These are phyloP conservation scores for Schizophyllum commune DNA, from an alignment of 1,284 basidiomycete species.

Conservation along the genomic window DNA sequence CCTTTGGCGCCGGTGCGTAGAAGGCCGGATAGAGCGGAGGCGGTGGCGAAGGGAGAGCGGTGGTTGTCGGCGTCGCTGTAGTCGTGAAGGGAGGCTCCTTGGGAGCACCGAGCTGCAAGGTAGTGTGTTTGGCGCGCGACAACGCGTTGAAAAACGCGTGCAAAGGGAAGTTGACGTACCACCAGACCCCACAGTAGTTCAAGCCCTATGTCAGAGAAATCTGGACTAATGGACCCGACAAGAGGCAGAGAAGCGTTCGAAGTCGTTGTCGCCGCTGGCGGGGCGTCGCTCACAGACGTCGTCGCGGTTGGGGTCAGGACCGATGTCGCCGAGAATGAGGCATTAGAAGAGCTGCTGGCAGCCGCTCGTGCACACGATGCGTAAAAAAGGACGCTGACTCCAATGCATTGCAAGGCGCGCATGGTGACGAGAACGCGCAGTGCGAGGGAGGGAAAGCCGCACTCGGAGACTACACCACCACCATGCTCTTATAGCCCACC, in stretches of 20 bases:
- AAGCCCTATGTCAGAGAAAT: constrained; percentile 30
- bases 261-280: not conserved
- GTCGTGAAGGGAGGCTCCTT: constrained; percentile 38
- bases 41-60: constrained; percentile 32
- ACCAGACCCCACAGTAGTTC: constrained; percentile 29
- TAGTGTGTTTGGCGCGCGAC: not conserved
- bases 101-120: constrained; percentile 34
- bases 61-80: constrained; percentile 27
- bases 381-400: no score
- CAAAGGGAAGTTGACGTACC: not conserved
- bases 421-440: no score
- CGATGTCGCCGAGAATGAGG: no score
- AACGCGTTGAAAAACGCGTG: no score
- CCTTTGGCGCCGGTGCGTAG: constrained; percentile 32
- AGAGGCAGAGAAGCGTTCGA: constrained; percentile 21
- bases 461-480: no score
- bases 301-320: no score
- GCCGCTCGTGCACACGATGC: no score
- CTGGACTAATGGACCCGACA: constrained; percentile 29
- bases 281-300: not conserved
- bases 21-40: constrained; percentile 37
- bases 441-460: no score
- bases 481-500: no score
- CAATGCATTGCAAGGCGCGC: no score
- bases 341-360: no score